Conservation (phyloP, 2,329 filamentous ascomycete genomes). For the Beauveria australis region DNA sequence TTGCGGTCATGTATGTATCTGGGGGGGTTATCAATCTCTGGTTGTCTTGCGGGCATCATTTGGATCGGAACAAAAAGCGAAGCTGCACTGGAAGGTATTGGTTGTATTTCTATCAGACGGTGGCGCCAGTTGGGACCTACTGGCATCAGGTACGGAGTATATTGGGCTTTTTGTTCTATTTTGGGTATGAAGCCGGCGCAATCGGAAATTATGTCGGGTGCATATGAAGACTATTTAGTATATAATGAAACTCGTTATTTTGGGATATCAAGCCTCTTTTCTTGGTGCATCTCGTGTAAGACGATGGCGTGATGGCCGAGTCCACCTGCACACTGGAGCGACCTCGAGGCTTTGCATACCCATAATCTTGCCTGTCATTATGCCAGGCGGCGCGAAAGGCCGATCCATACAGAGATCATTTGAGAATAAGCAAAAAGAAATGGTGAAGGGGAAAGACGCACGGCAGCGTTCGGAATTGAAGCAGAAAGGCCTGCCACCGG, state of each 20-base stretch:
- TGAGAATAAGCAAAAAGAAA: too few relatives aligned
- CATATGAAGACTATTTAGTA: neutral
- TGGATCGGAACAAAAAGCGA: neutral
- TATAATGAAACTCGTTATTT: neutral
- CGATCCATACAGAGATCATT: neutral
- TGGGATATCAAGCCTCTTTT: neutral
- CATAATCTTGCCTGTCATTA: neutral
- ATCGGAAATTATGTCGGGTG: neutral
- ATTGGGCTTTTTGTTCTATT: neutral
- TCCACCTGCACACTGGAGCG: neutral
- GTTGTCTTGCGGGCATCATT: neutral
- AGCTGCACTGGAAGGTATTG: neutral
- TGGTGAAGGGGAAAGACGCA: too few relatives aligned
- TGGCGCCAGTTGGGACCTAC: neutral
- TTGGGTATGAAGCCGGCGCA: neutral
- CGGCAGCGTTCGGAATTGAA: too few relatives aligned
- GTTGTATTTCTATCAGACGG: slow-evolving; percentile 1
- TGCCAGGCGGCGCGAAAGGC: neutral
- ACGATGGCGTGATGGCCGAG: neutral
- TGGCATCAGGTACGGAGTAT: neutral
- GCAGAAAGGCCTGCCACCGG: too few relatives aligned
- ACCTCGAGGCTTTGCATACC: neutral
- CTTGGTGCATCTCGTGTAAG: neutral
- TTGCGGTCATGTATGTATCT: slow-evolving; percentile 13
- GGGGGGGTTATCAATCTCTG: slow-evolving; percentile 7